phyloP scores from a whole-genome alignment of 345 rosid species.

The Mercurialis annua region DNA sequence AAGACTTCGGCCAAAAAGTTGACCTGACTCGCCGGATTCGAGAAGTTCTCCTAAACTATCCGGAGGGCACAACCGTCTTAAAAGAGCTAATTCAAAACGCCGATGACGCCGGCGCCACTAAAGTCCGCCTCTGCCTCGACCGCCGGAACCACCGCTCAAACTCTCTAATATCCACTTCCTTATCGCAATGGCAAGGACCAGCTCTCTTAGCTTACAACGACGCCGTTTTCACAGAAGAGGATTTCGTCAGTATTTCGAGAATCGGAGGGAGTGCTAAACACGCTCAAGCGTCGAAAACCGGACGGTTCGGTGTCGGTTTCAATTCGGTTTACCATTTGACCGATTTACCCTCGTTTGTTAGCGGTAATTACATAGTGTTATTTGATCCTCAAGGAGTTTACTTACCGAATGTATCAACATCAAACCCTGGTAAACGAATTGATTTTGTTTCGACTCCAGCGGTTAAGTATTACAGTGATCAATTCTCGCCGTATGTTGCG shows the following conservation, averaged over 20 bases:
- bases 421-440: conserved; percentile 93
- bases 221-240: conserved; percentile 85
- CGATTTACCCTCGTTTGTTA: conserved; percentile 91
- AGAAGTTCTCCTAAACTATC: conserved; percentile 87
- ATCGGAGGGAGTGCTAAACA: conserved; percentile 86
- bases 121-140: conserved; percentile 83
- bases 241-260: conserved; percentile 81
- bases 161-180: conserved; percentile 57
- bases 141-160: conserved; percentile 52
- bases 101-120: conserved; percentile 91
- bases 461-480: conserved; percentile 58
- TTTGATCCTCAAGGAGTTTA: conserved; percentile 90
- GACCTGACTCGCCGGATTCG: conserved; percentile 96
- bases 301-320: conserved; percentile 97
- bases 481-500: conserved; percentile 78
- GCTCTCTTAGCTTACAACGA: conserved; percentile 80
- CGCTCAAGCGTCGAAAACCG: conserved; percentile 81
- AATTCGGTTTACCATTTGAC: conserved; percentile 94
- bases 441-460: conserved; percentile 77
- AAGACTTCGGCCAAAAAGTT: conserved; percentile 97
- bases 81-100: conserved; percentile 96
- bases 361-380: conserved; percentile 74
- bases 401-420: conserved; percentile 77
- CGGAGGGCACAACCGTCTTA: conserved; percentile 90
- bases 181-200: conserved; percentile 86